Conservation (phyloP, 176 grass and related monocot species). For the Ampelocalamus luodianensis region DNA sequence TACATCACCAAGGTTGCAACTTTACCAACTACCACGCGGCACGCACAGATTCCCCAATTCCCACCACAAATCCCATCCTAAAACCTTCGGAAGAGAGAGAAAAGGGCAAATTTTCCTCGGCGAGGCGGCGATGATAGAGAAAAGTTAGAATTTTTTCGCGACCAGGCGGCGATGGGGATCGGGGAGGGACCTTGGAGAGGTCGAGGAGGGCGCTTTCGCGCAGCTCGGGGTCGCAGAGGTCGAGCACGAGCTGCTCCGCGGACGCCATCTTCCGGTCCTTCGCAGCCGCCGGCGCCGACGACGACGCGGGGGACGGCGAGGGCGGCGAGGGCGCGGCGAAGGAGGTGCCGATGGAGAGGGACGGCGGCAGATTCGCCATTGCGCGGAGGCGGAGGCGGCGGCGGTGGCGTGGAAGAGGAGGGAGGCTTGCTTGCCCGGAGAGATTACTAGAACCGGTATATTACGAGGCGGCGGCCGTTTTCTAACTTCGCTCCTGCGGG, state of each 20-base stretch:
- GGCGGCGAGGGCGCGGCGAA: constrained; percentile 33
- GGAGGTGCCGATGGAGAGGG: constrained; percentile 56
- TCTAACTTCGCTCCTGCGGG: not conserved
- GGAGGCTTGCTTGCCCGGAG: not conserved
- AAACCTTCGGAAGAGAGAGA: not conserved
- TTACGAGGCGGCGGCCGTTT: not conserved
- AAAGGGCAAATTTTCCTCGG: not conserved
- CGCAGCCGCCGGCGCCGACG: not conserved
- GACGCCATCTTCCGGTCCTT: constrained; percentile 68
- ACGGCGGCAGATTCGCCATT: constrained; percentile 73
- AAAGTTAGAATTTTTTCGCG: not conserved
- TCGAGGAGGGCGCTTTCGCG: constrained; percentile 72
- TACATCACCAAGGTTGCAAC: not conserved
- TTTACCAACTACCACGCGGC: not conserved
- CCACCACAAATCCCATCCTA: not conserved
- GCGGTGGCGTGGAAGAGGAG: not conserved
- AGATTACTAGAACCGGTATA: not conserved
- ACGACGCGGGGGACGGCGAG: constrained; percentile 20
- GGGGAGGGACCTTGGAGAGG: constrained; percentile 68
- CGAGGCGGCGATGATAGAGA: not conserved
- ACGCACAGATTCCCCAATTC: constrained; percentile 16
- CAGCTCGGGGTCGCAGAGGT: constrained; percentile 78
- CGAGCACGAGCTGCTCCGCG: constrained; percentile 84
- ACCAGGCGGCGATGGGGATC: not conserved
- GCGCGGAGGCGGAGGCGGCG: not conserved